Conservation (phyloP, 1,139 yeast genomes). For the Protomyces macrosporus region DNA sequence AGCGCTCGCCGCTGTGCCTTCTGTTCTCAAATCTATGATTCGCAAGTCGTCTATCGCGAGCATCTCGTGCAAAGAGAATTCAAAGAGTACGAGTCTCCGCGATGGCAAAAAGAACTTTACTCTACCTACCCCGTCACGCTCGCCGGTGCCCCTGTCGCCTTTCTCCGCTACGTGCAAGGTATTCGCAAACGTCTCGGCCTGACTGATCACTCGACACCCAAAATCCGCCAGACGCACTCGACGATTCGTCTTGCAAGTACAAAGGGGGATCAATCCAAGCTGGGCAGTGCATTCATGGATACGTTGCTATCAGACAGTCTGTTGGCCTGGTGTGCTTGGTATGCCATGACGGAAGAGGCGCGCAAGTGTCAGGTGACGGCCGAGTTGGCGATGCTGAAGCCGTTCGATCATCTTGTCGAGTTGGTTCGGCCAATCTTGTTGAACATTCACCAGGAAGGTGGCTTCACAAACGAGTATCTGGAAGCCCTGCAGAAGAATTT, state of each 20-base stretch:
- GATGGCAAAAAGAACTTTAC: background rate
- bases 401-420: background rate
- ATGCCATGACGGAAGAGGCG: background rate
- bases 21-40: background rate
- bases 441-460: background rate
- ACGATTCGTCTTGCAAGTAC: too few relatives aligned
- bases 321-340: background rate
- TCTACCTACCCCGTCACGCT: background rate
- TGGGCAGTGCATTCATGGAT: background rate
- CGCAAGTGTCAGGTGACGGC: background rate
- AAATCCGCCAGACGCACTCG: too few relatives aligned
- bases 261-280: too few relatives aligned
- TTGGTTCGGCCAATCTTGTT: background rate
- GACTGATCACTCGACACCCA: background rate
- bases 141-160: background rate
- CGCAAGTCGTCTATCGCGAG: background rate
- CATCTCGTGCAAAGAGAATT: background rate
- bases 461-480: background rate
- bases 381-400: background rate
- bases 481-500: background rate
- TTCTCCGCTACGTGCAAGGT: background rate
- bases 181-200: background rate
- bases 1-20: background rate
- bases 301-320: background rate
- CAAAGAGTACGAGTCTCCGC: background rate